phyloP scores from a whole-genome alignment of 1,284 basidiomycete genomes.

The Ganoderma meredithae region DNA sequence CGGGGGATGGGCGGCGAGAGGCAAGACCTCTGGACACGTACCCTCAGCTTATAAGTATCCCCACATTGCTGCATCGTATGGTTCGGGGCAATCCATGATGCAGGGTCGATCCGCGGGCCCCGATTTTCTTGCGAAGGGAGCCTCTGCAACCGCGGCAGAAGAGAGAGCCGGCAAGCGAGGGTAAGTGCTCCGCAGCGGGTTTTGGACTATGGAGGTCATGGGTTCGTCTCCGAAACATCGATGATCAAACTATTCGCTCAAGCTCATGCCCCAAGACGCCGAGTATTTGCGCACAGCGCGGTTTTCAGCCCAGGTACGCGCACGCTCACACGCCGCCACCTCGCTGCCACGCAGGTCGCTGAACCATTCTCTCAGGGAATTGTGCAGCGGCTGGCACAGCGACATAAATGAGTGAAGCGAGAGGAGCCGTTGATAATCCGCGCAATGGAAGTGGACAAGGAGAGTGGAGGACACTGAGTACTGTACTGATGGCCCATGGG shows the following conservation, averaged over 20 bases:
- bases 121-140: background rate
- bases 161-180: constrained; percentile 14
- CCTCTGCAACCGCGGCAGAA: constrained; percentile 13
- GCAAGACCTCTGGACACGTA: background rate
- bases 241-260: constrained; percentile 3
- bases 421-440: background rate
- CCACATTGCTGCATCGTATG: background rate
- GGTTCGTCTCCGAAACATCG: constrained; percentile 18
- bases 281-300: background rate
- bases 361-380: background rate
- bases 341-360: background rate
- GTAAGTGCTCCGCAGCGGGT: background rate
- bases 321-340: constrained; percentile 5
- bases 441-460: background rate
- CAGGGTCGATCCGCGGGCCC: background rate
- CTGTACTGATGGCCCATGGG: no score
- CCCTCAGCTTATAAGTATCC: background rate
- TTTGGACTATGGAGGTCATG: constrained; percentile 23
- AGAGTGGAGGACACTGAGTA: background rate
- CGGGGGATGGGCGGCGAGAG: background rate
- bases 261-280: constrained; percentile 1
- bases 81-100: background rate
- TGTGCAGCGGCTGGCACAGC: background rate
- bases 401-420: background rate
- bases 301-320: background rate